A percentile compares a stretch with the other conserved stretches of the same genome.
Conservation (phyloP, 2,329 filamentous ascomycete species). For the Chaetomium globosum region DNA sequence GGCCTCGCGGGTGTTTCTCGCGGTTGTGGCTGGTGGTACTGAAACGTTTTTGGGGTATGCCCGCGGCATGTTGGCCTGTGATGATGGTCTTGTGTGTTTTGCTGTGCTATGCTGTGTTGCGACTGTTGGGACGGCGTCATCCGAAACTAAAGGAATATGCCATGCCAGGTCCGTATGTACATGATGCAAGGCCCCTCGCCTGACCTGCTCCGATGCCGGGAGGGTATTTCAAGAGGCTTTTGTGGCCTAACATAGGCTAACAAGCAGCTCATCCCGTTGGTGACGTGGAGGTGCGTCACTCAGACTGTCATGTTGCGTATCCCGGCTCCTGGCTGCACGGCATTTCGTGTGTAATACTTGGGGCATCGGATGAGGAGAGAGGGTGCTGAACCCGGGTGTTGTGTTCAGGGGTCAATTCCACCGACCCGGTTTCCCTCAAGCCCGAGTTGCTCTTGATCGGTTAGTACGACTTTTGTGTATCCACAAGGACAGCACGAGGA, state of each 20-base stretch:
- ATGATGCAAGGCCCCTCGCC: neutral
- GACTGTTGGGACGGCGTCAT: neutral
- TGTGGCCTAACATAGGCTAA: neutral
- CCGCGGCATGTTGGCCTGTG: neutral
- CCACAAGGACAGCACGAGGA: neutral
- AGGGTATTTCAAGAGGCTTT: neutral
- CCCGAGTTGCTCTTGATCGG: neutral
- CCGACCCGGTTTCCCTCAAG: neutral
- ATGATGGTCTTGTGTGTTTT: neutral
- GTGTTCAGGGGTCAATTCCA: conserved; percentile 1
- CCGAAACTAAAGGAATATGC: neutral
- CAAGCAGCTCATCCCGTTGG: neutral
- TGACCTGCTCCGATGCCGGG: neutral
- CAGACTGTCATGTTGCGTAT: neutral
- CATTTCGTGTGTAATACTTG: neutral
- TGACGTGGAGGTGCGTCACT: neutral
- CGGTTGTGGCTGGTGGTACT: conserved; percentile 2
- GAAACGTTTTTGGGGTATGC: neutral
- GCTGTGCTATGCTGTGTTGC: neutral
- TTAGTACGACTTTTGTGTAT: neutral
- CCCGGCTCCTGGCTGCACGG: neutral
- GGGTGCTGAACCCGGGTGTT: neutral
- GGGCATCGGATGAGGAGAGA: conserved; percentile 6
- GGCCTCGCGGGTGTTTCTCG: neutral
- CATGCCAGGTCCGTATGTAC: neutral